These are phyloP conservation scores for Cochlearia excelsa DNA, from an alignment of 345 rosid genomes.

Conservation along the genomic window DNA sequence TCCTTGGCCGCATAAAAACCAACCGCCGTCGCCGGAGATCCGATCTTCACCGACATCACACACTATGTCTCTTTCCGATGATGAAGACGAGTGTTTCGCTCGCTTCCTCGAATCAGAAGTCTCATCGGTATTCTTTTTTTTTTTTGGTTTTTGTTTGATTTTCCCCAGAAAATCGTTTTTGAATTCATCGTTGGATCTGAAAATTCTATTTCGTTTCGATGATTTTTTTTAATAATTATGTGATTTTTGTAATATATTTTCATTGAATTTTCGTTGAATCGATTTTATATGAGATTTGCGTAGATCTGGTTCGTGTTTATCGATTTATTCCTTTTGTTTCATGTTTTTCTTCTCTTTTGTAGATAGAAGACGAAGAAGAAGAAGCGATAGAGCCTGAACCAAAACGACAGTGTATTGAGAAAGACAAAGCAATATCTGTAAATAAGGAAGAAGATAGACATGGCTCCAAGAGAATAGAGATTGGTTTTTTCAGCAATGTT, in stretches of 20 bases:
- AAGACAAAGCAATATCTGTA: constrained; percentile 24
- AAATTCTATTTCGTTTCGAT: neutral
- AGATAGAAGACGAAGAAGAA: constrained; percentile 37
- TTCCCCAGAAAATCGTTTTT: neutral
- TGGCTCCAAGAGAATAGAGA: constrained; percentile 48
- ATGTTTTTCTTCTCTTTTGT: neutral
- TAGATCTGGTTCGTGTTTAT: neutral
- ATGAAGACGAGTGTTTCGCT: constrained; percentile 65
- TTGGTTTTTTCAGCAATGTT: constrained; percentile 66
- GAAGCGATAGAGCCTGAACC: constrained; percentile 42
- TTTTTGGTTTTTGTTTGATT: neutral
- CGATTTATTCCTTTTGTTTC: neutral
- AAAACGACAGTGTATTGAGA: constrained; percentile 46
- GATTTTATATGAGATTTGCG: neutral
- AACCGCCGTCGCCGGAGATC: constrained; percentile 32
- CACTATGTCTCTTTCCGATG: constrained; percentile 54
- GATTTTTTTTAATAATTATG: neutral
- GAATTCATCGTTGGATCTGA: neutral
- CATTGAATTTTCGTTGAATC: constrained; percentile 5
- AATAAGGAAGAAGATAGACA: constrained; percentile 22
- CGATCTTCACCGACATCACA: constrained; percentile 9
- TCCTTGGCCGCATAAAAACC: constrained; percentile 19
- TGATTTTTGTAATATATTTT: neutral
- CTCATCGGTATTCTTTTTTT: constrained; percentile 36
- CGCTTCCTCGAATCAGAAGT: constrained; percentile 80